Base-by-base conservation (phyloP, 129 eudicot species). In the Kitagawia praeruptora region DNA sequence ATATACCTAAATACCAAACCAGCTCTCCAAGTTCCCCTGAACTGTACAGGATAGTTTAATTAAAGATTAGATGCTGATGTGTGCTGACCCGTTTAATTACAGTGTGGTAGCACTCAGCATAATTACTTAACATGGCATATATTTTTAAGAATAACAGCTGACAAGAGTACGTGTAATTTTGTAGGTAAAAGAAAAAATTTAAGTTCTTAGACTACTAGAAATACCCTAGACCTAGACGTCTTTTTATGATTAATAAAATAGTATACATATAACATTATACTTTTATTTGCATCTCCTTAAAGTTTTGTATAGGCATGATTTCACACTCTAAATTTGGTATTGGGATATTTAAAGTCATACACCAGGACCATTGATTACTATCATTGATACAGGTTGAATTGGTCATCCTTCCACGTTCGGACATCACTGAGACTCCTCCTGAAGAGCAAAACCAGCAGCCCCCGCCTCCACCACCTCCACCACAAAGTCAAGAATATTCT, bases 401-500 rank as follows among this genome's bases (percentile, higher is more conserved):
- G 78, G 99, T 95, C 75, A 95, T 95, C 81, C 96, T 95, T 84
- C 99, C 99, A 78, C 96, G 99, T 42, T 87, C 99, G 74, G 84
- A 84, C 67, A 64, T 95, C 71, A 88, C 76, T 21, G 99, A 95
- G 85, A 92, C 56, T 72, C 99, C 99, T 18, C 96, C 99, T n/a
- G 97, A 92, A 19, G 87, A 88, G 79, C 96, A 92, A 75, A 91
- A 92, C 48, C 96, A 95, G 90, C 98, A 85, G 79, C 97, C 91
- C 18, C 94, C 99, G 4, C 99, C 99, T 47, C 98, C 97, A 40
- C 98, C 98, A 41, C 99, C 98, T 4, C 97, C 98, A 18, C 99
- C 90, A 48, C 97, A 95, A 84, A 92, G 83, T 86, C 67, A 58
- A 58, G 91, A 95, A 78, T 93, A 92, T 61, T 83, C 94, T 67